Conservation (phyloP, 169 alveolate species). For the Plasmodium coatneyi region DNA sequence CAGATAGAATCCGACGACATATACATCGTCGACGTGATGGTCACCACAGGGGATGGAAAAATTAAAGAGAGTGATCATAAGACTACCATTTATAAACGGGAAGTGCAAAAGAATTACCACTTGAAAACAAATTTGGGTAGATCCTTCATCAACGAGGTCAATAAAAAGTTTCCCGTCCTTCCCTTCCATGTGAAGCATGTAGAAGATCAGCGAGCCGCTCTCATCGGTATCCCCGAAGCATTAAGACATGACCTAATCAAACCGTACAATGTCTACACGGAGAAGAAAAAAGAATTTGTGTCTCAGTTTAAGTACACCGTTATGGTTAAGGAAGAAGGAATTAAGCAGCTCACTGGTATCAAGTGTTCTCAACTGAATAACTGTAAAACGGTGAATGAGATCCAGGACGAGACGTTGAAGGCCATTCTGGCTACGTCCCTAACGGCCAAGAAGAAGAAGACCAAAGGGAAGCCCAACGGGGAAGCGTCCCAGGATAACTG, state of each 20-base stretch:
- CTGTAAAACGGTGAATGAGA: conserved; percentile 32
- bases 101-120: conserved; percentile 93
- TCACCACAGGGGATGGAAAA: conserved; percentile 95
- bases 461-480: conserved; percentile 11
- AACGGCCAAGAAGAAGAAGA: conserved; percentile 26
- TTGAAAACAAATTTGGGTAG: conserved; percentile 95
- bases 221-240: conserved; percentile 97
- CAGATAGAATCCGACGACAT: conserved; percentile 95
- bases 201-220: conserved; percentile 87
- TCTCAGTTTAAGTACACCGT: conserved; percentile 95
- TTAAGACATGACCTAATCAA: conserved; percentile 94
- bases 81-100: conserved; percentile 95
- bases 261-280: conserved; percentile 94
- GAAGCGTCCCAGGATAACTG: conserved; percentile 4
- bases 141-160: conserved; percentile 94
- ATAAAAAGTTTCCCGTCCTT: conserved; percentile 87
- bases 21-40: conserved; percentile 93
- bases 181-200: conserved; percentile 86
- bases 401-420: conserved; percentile 52
- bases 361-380: conserved; percentile 63
- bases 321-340: conserved; percentile 91
- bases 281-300: conserved; percentile 92
- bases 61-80: conserved; percentile 93
- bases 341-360: conserved; percentile 88
- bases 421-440: conserved; percentile 12